Evolutionary conservation across 140 eudicot species (phyloP), one percentile per base, ranked within the genome.

Genomic region (Ambrosia hybrid): DNA sequence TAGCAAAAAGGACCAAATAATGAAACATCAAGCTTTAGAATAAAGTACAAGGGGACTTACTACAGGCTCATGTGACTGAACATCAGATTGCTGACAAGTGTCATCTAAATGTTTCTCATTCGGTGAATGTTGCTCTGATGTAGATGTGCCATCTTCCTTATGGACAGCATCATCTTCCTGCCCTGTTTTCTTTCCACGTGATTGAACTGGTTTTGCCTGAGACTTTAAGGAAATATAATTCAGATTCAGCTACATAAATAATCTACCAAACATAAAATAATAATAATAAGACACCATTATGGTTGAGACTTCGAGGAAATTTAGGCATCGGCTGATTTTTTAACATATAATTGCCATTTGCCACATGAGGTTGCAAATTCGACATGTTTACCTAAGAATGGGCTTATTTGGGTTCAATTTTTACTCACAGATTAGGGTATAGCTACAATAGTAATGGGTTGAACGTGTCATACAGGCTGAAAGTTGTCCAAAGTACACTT

Each of bases 151-250:
- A 38, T 87, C 92, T 80, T 82, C 96, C 72, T 82, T 88, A 39
- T 65, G 51, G 62, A 57, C 75, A 52, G 70, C 61, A 48, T 93
- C 96, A 39, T 85, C 87, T 57, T 86, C 99, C 58, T 84, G 92
- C 62, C 93, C 95, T 67, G 68, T 74, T 76, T 83, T 93, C 78
- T 87, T 87, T 37, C 63, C 87, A 74, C 97, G 89, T 62, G 81
- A 68, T 71, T 85, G 97, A 61, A 80, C 70, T 75, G 89, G 70
- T 80, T 91, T 90, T 53, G 81, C 73, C 91, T 93, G 84, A 9
- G 39, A n/a, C 74, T 58, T 5, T 5, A 57, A 61, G 12, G 51
- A 67, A 51, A 75, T 59, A 64, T 57, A 78, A 62, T 46, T 4
- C 36, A 51, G 17, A 48, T 52, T 36, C 53, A 69, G 56, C 36